Evolutionary conservation across 768 basidiomycete genomes (phyloP).

Genomic region (Royoungia palumana): DNA sequence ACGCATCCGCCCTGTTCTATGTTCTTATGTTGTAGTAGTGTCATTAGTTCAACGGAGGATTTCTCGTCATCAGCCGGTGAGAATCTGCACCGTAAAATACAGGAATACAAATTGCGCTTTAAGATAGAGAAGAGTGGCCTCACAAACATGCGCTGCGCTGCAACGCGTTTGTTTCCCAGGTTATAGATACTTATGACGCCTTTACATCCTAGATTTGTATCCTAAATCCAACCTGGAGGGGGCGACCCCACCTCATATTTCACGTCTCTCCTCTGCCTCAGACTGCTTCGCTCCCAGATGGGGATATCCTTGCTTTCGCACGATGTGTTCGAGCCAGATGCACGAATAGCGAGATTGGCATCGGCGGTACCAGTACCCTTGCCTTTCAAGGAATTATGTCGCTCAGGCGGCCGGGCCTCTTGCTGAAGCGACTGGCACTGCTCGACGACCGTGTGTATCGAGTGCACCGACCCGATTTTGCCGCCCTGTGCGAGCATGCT

Average conservation of each 20-base stretch:
- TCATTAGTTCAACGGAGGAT: slow-evolving; percentile 14
- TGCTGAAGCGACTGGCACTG: slow-evolving; percentile 34
- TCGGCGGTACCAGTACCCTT: neutral
- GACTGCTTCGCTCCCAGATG: slow-evolving; percentile 14
- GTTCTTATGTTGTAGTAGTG: slow-evolving; percentile 21
- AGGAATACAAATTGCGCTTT: neutral
- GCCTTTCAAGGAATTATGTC: neutral
- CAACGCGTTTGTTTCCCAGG: no score
- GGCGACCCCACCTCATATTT: slow-evolving; percentile 14
- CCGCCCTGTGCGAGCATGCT: slow-evolving; percentile 14
- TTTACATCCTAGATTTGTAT: no score
- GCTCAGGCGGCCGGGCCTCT: slow-evolving; percentile 10
- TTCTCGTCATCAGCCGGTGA: neutral
- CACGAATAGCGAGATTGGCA: neutral
- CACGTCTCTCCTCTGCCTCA: neutral
- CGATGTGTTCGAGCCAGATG: slow-evolving; percentile 8
- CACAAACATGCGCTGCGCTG: no score
- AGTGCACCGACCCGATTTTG: slow-evolving; percentile 56
- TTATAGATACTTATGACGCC: no score
- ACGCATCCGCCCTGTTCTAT: slow-evolving; percentile 18
- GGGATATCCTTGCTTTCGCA: slow-evolving; percentile 11
- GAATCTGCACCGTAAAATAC: no score
- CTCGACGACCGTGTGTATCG: slow-evolving; percentile 60
- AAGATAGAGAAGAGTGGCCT: neutral
- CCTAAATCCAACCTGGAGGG: slow-evolving; percentile 50